Evolutionary conservation across 257 asterid species (phyloP), one percentile per base, ranked within the genome.

Genomic region (Nicotiana otophora): DNA sequence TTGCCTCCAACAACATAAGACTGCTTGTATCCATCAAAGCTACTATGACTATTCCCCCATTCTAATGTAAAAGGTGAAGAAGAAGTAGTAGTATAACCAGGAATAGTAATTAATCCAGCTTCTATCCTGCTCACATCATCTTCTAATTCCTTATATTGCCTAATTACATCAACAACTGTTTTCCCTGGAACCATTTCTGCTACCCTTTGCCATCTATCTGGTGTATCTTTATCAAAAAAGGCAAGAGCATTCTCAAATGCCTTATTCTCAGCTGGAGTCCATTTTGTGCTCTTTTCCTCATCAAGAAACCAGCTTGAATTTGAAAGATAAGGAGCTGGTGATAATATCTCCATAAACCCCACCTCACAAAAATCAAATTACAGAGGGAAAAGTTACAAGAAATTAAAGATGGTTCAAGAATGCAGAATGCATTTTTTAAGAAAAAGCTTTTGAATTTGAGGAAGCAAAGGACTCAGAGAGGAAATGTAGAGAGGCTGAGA

Each of bases 111-210:
- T 9, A 94, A 81, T 9, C 99, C 99, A 2, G 99, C 99, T 69
- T 96, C 99, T 15, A 96, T 96, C 66, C 90, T 90, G 23, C 92
- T 93, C 10, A 96, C 98, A 86, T 96, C 99, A 42, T 93, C 98
- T 81, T 90, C 97, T 87, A 96, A 86, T 48, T 91, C 97, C 65
- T 91, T 90, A 77, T 94, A 96, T 36, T 96, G 98, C 80, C 92
- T 86, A 14, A 92, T 92, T 10, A 96, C 98, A 81, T 96, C 99
- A 5, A 55, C 81, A 20, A 91, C 97, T 1, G 96, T 85, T 79
- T 96, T 96, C 14, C 98, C 98, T 0, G 99, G 98, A 17, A 96
- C 99, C 98, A 92, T 91, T 33, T 86, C 90, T 1, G 99, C 99
- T 4, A 96, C 98, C 74, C 82, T 94, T 77, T 84, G 92, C 99